Conservation (phyloP, 2,329 filamentous ascomycete species). For the Diaporthe sp. region DNA sequence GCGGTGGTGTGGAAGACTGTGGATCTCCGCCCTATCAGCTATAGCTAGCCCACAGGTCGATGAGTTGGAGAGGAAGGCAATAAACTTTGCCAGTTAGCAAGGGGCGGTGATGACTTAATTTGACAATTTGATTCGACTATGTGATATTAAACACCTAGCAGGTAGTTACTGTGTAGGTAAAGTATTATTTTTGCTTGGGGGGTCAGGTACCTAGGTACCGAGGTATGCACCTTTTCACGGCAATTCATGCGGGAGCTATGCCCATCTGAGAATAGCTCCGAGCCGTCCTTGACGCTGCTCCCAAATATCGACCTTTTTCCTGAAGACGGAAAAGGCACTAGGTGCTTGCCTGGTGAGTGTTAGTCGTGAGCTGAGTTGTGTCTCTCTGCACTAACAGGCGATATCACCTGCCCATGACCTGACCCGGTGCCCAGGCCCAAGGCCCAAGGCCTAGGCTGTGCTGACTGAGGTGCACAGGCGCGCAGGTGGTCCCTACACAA, state of each 20-base stretch:
- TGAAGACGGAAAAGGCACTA: not conserved
- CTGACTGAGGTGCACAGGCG: slow-evolving; percentile 21
- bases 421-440: not conserved
- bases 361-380: not conserved
- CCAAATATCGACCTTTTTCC: not conserved
- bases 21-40: not conserved
- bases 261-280: not conserved
- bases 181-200: not conserved
- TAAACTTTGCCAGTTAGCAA: not conserved
- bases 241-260: slow-evolving; percentile 28
- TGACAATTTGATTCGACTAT: not conserved
- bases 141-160: not conserved
- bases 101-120: not conserved
- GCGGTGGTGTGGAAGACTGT: not conserved
- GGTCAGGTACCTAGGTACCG: not conserved
- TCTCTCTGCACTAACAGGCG: not conserved
- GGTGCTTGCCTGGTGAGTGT: not conserved
- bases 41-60: not conserved
- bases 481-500: not conserved
- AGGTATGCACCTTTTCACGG: slow-evolving; percentile 4
- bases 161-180: not conserved
- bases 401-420: not conserved
- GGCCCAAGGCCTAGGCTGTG: not conserved
- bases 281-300: not conserved
- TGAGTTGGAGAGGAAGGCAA: not conserved